Percentiles rank a stretch among this genome's conserved stretches.
Conservation (phyloP, 768 basidiomycete species). For the Mycena albidolilacea region DNA sequence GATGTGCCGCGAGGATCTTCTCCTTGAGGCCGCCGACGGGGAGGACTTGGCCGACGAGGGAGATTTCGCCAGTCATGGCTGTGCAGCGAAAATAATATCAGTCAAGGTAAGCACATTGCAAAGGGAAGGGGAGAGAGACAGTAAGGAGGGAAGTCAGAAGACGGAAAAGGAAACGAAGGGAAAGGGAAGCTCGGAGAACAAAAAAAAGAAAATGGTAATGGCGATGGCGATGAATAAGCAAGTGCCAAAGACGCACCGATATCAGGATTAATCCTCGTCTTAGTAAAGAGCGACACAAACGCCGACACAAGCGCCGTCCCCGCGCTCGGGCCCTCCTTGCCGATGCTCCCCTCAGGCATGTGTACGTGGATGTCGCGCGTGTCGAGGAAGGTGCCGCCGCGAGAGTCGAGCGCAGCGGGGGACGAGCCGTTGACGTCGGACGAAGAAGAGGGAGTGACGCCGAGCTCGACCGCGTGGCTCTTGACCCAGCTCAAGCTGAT, state of each 20-base stretch:
- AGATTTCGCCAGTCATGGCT: slow-evolving; percentile 99
- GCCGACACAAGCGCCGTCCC: slow-evolving; percentile 95
- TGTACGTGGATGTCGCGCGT: slow-evolving; percentile 95
- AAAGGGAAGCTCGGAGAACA: no score
- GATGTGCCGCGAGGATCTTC: slow-evolving; percentile 96
- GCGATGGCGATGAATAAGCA: no score
- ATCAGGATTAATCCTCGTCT: slow-evolving; percentile 86
- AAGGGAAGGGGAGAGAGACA: no score
- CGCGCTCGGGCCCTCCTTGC: slow-evolving; percentile 97
- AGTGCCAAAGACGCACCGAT: slow-evolving; percentile 72
- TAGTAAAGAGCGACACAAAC: slow-evolving; percentile 92
- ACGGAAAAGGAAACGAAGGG: no score
- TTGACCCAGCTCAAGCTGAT: slow-evolving; percentile 96
- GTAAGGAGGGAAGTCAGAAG: no score
- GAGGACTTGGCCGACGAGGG: slow-evolving; percentile 94
- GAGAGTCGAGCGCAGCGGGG: no score
- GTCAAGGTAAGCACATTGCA: no score
- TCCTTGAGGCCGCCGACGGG: slow-evolving; percentile 97
- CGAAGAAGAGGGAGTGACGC: slow-evolving; percentile 71
- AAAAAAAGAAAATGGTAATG: no score
- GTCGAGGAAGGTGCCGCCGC: slow-evolving; percentile 66
- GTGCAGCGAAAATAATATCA: background rate
- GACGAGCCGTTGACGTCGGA: slow-evolving; percentile 69
- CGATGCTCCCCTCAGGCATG: slow-evolving; percentile 95
- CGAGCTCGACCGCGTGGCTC: slow-evolving; percentile 89